Conservation (phyloP, 345 rosid genomes). For the Murraya paniculata region DNA sequence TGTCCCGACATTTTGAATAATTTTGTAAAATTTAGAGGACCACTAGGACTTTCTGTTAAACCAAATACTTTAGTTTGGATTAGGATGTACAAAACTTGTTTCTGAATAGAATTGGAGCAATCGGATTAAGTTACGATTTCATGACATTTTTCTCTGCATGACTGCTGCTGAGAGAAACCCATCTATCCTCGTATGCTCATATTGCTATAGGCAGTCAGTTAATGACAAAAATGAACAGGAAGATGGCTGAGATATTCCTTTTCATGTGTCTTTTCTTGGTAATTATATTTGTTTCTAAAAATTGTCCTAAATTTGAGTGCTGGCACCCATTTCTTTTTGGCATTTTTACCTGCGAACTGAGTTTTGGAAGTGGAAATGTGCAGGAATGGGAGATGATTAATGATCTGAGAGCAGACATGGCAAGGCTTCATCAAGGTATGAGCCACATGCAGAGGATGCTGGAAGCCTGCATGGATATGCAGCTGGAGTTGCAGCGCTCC, state of each 20-base stretch:
- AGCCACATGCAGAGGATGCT: slow-evolving; percentile 98
- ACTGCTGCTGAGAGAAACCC: background rate
- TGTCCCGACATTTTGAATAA: background rate
- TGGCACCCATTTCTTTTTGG: background rate
- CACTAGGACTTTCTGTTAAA: background rate
- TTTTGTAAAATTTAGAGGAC: background rate
- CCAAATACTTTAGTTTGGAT: background rate
- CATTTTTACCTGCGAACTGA: slow-evolving; percentile 11
- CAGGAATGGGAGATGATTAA: slow-evolving; percentile 98
- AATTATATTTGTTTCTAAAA: background rate
- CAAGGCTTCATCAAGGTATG: slow-evolving; percentile 97
- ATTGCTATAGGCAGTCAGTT: background rate
- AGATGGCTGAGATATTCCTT: background rate
- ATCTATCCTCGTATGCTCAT: background rate
- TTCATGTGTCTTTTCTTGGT: background rate
- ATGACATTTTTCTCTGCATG: background rate
- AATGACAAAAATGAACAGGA: background rate
- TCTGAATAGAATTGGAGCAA: slow-evolving; percentile 3
- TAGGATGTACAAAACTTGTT: slow-evolving; percentile 1
- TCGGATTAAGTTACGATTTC: background rate
- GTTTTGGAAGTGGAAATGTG: slow-evolving; percentile 11
- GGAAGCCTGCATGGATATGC: slow-evolving; percentile 99
- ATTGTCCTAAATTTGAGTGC: background rate
- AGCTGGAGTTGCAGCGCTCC: slow-evolving; percentile 93
- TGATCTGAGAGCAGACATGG: slow-evolving; percentile 91